phyloP scores from a whole-genome alignment of 352 stramenopile species.

The Discostella stelligera region DNA sequence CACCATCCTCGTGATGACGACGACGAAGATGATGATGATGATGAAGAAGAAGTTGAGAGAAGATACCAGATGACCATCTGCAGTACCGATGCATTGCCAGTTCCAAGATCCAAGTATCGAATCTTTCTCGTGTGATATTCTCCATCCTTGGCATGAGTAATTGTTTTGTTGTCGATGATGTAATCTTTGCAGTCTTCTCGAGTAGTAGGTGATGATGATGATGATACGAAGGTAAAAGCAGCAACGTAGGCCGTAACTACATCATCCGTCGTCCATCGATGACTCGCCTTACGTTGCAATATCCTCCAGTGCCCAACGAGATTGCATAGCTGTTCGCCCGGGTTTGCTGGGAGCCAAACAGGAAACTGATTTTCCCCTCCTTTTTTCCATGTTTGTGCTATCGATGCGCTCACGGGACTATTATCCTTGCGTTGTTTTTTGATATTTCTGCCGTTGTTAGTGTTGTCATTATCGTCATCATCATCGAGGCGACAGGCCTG shows the following conservation, averaged over 20 bases:
- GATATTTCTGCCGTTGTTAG: neutral
- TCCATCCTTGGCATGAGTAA: neutral
- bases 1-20: neutral
- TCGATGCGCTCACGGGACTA: neutral
- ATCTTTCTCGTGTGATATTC: constrained; percentile 11
- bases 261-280: constrained; percentile 84
- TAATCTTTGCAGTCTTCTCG: too few species aligned
- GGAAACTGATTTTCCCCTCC: neutral
- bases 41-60: constrained; percentile 16
- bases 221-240: constrained; percentile 31
- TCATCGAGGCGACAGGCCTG: constrained; percentile 29
- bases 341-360: constrained; percentile 37
- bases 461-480: constrained; percentile 25
- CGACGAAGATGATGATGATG: neutral
- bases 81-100: constrained; percentile 77
- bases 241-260: constrained; percentile 79
- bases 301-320: constrained; percentile 80
- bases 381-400: neutral
- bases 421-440: neutral
- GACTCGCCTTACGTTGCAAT: constrained; percentile 70
- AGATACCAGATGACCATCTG: constrained; percentile 74
- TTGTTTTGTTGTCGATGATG: too few species aligned
- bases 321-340: constrained; percentile 73
- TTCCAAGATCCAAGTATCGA: constrained; percentile 77
- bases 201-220: neutral